Base-by-base conservation (phyloP, 345 rosid genomes). In the Eutrema yunnanense region DNA sequence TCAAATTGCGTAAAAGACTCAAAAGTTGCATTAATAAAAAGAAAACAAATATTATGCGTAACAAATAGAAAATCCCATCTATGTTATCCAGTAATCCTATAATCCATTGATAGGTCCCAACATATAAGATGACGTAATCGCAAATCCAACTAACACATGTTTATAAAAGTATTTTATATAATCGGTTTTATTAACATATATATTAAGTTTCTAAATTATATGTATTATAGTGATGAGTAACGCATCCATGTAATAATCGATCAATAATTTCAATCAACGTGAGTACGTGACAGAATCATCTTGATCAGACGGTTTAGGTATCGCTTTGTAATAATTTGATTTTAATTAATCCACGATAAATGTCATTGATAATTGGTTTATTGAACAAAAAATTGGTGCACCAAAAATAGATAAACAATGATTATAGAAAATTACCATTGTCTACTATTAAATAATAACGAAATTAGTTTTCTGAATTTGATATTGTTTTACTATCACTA, bases 1-100 rank as follows among this genome's bases (percentile, higher is more conserved):
- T 61, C 36, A 53, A 68, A 53, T 67, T 67, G 57, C 41, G 4
- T 44, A 60, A 43, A 67, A 60, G 73, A 29, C 34, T 75, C 50
- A 11, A 75, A 75, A 60, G 50, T 61, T 60, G 12, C 63, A 60
- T 51, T 14, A 40, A 48, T 43, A 40, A 51, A 42, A 41, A 67
- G 78, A 74, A 50, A 41, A 42, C 51, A 57, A 58, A 40, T 41
- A 49, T 65, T 56, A 4, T 6, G 32, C 58, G 62, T 59, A 13
- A 33, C 54, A 51, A 59, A 30, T 30, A 67, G 53, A 50, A 59
- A 33, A 67, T 67, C 47, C 32, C 32, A 29, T 59, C 4, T 56
- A 58, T 49, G 16, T n/a, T 38, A 58, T 49, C 22, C 22, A 1
- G 12, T n/a, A 48, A 38, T 33, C 30, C 26, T 33, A 51, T 50